Base-by-base conservation (phyloP, 2,329 filamentous ascomycete species). In the Microascus cirrosus region DNA sequence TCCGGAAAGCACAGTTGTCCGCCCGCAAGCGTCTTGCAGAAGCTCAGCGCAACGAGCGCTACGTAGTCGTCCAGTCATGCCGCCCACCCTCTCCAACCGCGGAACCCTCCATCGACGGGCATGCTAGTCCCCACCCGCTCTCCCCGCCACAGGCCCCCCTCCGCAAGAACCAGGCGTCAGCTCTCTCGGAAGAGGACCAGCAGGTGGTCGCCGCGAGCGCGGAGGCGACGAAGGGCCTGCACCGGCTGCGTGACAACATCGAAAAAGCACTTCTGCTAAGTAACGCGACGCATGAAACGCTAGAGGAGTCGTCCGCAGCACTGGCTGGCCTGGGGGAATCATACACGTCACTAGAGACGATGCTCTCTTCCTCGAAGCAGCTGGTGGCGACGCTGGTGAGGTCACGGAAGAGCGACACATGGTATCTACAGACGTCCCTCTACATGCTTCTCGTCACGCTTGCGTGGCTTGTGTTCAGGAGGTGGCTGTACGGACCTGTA, bases 351-450 rank as follows among this genome's bases (percentile, higher is more conserved):
- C 81, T 97, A 5, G 90, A 93, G 65, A 82, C 82, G 13, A 80
- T 96, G 67, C 78, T 99, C 42, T 78, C 82, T 2, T 87, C 82
- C 59, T 92, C 89, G 53, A 81, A 83, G 62, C 85, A 85, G 58
- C 76, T 99, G 20, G 81, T 96, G 8, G 83, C 84, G 7, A 90
- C 89, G 20, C 76, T 99, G 53, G 74, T 97, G 53, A 83, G 84
- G 61, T 94, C 89, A 62, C 90, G 95, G 68, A 99, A 99, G 78
- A 94, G 87, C 63, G 94, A 99, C 69, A 96, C 92, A 2, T 99
- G 94, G 94, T 99, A 99, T 69, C 81, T 99, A 36, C 88, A 94
- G 72, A 95, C 89, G 42, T 84, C 92, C 2, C 85, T 97, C 63
- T 95, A 92, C 68, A 79, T 96, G 64, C 80, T 97, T 18, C 67